Percentiles rank a stretch among this genome's conserved stretches.
Evolutionary conservation across 2,329 filamentous ascomycete species (phyloP).

Genomic region (Leptographium wingfieldii): DNA sequence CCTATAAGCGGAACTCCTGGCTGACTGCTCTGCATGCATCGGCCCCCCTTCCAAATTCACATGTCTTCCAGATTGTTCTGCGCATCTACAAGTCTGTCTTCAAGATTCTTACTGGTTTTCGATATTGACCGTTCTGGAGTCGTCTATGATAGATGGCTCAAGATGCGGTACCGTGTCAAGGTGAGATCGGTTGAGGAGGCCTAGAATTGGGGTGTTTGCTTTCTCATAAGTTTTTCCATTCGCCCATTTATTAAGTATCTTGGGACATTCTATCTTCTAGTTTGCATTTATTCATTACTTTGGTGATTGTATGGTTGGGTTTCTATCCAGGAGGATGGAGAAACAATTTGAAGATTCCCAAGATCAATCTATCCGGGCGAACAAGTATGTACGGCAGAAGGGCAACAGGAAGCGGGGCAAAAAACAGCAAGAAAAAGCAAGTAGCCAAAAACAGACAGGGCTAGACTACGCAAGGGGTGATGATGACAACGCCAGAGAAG

Average conservation of each 20-base stretch:
- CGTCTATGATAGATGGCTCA: constrained; percentile 59
- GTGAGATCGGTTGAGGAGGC: background rate
- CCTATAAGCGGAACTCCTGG: too few species aligned
- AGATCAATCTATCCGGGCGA: background rate
- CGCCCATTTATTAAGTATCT: too few species aligned
- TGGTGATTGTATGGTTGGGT: too few species aligned
- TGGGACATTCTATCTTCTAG: background rate
- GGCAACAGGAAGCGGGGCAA: background rate
- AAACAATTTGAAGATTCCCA: background rate
- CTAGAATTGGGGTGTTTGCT: too few species aligned
- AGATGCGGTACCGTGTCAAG: constrained; percentile 4
- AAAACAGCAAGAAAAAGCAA: background rate
- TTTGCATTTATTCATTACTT: background rate
- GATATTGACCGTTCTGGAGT: constrained; percentile 77
- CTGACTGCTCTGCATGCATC: too few species aligned
- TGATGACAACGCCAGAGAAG: too few species aligned
- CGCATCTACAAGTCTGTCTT: constrained; percentile 74
- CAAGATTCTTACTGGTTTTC: constrained; percentile 80
- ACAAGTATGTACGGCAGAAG: background rate
- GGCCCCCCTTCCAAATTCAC: background rate
- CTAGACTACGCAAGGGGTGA: too few species aligned
- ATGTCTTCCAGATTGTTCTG: constrained; percentile 53
- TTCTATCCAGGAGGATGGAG: too few species aligned
- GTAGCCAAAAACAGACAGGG: too few species aligned
- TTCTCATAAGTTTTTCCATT: too few species aligned